Evolutionary conservation across 2,329 filamentous ascomycete genomes (phyloP).

Genomic region (Colletotrichum liriopes): DNA sequence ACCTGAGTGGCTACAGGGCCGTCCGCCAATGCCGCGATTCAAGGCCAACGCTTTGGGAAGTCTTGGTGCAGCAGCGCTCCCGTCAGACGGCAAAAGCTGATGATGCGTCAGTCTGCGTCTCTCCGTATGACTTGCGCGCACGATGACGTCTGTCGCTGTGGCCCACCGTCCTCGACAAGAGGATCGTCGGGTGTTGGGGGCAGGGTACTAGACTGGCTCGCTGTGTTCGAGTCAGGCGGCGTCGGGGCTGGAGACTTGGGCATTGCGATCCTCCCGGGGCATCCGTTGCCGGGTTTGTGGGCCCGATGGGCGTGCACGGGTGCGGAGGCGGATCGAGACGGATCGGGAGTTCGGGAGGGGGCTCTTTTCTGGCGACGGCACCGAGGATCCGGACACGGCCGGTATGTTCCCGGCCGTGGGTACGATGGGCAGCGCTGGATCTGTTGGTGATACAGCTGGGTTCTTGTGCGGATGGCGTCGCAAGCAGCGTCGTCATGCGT

Average conservation of each 20-base stretch:
- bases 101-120: conserved; percentile 10
- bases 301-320: background rate
- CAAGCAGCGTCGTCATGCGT: background rate
- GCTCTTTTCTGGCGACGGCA: background rate
- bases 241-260: background rate
- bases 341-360: background rate
- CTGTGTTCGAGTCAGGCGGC: background rate
- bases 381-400: background rate
- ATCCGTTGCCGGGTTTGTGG: background rate
- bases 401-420: background rate
- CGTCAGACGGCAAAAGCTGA: background rate
- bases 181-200: background rate
- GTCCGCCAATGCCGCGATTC: conserved; percentile 24
- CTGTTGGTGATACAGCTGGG: background rate
- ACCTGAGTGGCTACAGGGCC: conserved; percentile 7
- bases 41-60: conserved; percentile 23
- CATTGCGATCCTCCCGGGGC: background rate
- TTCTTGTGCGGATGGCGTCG: background rate
- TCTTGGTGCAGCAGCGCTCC: conserved; percentile 6
- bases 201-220: background rate
- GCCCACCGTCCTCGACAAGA: background rate
- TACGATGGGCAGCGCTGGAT: background rate
- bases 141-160: conserved; percentile 31
- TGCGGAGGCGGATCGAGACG: background rate
- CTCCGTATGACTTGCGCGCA: conserved; percentile 3